These are phyloP conservation scores for Melaleuca quinquenervia DNA, from an alignment of 345 rosid genomes.

Conservation along the genomic window DNA sequence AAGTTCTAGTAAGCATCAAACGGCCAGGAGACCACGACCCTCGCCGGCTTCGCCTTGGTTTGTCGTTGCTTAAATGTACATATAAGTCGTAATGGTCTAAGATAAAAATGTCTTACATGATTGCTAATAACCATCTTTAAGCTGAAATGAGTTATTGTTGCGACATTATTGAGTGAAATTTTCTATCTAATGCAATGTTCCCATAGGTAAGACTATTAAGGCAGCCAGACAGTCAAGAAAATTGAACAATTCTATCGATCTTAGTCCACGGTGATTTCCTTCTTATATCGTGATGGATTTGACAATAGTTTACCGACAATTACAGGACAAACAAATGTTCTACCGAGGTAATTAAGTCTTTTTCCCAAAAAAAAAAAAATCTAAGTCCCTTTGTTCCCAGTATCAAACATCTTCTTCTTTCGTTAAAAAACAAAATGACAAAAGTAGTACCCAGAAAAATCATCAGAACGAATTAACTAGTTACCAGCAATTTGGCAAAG, in stretches of 20 bases:
- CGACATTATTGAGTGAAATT: not conserved
- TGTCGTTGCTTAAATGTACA: not conserved
- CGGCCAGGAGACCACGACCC: fast-evolving
- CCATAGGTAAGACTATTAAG: not conserved
- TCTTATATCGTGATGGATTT: not conserved
- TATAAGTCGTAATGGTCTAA: not conserved
- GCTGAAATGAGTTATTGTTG: not conserved
- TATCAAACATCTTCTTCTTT: not conserved
- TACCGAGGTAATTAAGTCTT: not conserved
- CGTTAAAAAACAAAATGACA: not conserved
- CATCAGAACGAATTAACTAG: not conserved
- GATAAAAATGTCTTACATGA: not conserved
- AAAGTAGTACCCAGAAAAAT: not conserved
- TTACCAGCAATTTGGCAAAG: not conserved
- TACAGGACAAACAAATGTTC: not conserved
- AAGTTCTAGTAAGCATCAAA: not conserved
- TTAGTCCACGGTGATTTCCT: not conserved
- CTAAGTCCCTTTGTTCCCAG: not conserved
- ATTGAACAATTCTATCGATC: not conserved
- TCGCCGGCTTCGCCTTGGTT: not conserved
- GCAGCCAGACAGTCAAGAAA: not conserved
- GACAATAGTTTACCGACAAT: not conserved
- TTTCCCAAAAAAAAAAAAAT: too few species aligned
- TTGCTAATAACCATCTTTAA: fast-evolving
- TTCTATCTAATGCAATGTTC: not conserved